Evolutionary conservation across 2,329 filamentous ascomycete genomes (phyloP).

Genomic region (Byssoonygena ceratinophila): DNA sequence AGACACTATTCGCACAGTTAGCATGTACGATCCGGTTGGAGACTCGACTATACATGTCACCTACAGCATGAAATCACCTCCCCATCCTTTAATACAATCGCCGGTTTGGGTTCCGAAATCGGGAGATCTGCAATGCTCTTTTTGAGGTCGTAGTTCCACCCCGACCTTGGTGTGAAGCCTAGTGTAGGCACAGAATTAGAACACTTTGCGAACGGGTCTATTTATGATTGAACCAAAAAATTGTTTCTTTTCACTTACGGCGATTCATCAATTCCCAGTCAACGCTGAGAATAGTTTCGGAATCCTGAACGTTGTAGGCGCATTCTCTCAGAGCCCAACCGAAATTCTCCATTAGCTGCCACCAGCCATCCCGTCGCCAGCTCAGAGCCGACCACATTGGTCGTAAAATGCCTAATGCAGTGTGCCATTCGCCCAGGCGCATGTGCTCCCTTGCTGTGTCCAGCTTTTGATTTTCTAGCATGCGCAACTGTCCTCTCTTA

Average conservation of each 20-base stretch:
- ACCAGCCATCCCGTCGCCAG: conserved; percentile 55
- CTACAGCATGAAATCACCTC: conserved; percentile 40
- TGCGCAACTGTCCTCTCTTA: conserved; percentile 43
- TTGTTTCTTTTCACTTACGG: conserved; percentile 21
- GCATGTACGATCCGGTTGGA: neutral
- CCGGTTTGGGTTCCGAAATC: conserved; percentile 33
- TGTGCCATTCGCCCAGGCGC: conserved; percentile 39
- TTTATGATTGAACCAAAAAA: no score
- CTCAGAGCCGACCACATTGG: conserved; percentile 46
- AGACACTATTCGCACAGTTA: conserved; percentile 19
- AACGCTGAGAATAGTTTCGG: conserved; percentile 41
- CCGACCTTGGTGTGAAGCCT: conserved; percentile 30
- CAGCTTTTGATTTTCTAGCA: conserved; percentile 45
- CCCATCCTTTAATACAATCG: conserved; percentile 39
- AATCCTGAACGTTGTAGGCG: conserved; percentile 37
- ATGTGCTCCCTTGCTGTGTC: conserved; percentile 48
- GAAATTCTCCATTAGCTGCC: conserved; percentile 45
- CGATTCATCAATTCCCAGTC: conserved; percentile 47
- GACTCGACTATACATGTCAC: conserved; percentile 21
- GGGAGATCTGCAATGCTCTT: conserved; percentile 35
- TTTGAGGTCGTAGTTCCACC: conserved; percentile 39
- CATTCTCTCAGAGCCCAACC: conserved; percentile 46
- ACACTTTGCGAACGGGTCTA: no score
- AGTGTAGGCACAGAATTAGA: conserved; percentile 10
- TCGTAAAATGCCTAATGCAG: conserved; percentile 43